Evolutionary conservation across 2,329 filamentous ascomycete genomes (phyloP), one percentile per base, ranked within the genome.

Genomic region (Corynespora cassiicola): DNA sequence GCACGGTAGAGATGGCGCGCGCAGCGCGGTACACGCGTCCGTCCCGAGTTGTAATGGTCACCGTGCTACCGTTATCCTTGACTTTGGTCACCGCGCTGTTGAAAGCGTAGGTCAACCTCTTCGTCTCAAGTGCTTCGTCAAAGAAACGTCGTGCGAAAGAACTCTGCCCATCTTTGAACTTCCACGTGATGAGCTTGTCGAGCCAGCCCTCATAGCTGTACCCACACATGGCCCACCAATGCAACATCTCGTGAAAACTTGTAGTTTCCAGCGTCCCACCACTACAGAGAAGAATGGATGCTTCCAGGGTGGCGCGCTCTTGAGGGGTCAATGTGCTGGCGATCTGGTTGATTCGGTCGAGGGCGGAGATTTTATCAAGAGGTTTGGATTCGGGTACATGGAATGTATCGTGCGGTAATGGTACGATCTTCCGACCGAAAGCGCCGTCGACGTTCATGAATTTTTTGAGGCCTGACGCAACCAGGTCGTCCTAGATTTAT

Each of bases 201-300:
- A 63, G 2, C 73, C 54, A 7, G 69, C 75, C 74, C 68, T 45
- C 33, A 14, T 56, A 54, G 6, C 45, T 44, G 23, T 54, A 54
- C 6, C 48, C 53, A 30, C 53, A 54, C 42, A 56, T 47, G 1
- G 53, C 53, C 50, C 53, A 77, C 74, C 73, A 76, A 39, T 74
- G 74, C 12, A 78, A 52, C 20, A 77, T 70, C 36, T 78, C 74
- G 31, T 71, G 70, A 40, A 78, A 74, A 15, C 69, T 71, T 0
- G 67, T 71, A 0, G 69, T 73, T 7, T 71, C 65, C 1, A 75
- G 64, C 0, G 69, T 74, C 0, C 58, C 70, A 5, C 74, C 71
- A 32, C 72, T 73, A 42, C 66, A 70, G 2, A 76, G 65, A 0
- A 74, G 56, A 0, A 76, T 53, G 8, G 74, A 74, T 0, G 63